phyloP scores from a whole-genome alignment of 805 yeast species.

The Tanozyma kutaoensis region DNA sequence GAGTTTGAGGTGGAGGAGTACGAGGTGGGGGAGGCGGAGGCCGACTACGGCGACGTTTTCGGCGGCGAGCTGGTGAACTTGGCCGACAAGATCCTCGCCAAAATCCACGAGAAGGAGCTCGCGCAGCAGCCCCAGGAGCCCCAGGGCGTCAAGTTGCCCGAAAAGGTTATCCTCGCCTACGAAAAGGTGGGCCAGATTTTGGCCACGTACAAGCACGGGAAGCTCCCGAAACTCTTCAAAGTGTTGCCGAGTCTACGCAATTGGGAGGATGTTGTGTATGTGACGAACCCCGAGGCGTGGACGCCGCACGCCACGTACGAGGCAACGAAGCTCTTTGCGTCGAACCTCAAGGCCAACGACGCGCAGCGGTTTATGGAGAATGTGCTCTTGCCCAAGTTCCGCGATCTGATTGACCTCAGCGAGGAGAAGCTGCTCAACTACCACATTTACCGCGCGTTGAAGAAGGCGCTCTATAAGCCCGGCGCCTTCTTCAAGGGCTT shows the following conservation, averaged over 20 bases:
- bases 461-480: constrained; percentile 91
- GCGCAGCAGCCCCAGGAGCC: no score
- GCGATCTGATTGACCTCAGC: constrained; percentile 55
- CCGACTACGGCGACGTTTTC: constrained; percentile 69
- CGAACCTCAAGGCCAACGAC: constrained; percentile 76
- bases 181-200: constrained; percentile 81
- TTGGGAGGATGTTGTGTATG: constrained; percentile 92
- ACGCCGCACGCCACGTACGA: constrained; percentile 91
- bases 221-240: constrained; percentile 91
- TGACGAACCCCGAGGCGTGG: constrained; percentile 89
- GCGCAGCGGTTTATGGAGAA: constrained; percentile 71
- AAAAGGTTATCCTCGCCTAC: constrained; percentile 91
- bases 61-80: constrained; percentile 34
- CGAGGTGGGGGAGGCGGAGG: constrained; percentile 49
- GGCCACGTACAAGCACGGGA: constrained; percentile 87
- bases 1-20: constrained; percentile 32
- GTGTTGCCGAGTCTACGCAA: constrained; percentile 85
- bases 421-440: constrained; percentile 77
- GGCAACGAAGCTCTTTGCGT: constrained; percentile 88
- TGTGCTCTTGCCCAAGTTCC: constrained; percentile 59
- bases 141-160: constrained; percentile 62
- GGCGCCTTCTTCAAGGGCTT: constrained; percentile 97
- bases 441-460: constrained; percentile 83
- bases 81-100: constrained; percentile 91
- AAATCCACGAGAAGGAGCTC: constrained; percentile 70